A percentile compares a stretch with the other conserved stretches of the same genome.
Conservation (phyloP, 2,329 filamentous ascomycete genomes). For the Orbilia blumenaviensis region DNA sequence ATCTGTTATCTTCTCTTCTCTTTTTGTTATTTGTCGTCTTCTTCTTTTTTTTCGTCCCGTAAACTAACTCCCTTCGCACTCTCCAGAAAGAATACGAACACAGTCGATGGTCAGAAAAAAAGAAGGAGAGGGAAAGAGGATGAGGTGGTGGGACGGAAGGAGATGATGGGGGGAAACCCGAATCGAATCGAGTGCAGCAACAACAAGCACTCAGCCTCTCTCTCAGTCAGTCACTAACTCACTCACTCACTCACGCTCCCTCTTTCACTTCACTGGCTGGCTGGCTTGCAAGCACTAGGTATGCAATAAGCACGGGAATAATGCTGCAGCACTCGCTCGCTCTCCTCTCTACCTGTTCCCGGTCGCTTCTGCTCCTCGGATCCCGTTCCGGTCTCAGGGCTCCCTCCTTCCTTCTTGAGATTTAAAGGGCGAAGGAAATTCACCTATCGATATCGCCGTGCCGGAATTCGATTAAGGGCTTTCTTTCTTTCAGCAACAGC, state of each 20-base stretch:
- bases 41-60: neutral
- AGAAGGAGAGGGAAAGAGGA: neutral
- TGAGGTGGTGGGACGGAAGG: conserved; percentile 13
- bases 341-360: conserved; percentile 9
- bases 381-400: conserved; percentile 18
- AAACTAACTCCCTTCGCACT: conserved; percentile 4
- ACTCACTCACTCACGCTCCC: neutral
- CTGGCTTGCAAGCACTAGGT: too few species aligned
- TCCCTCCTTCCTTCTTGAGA: conserved; percentile 5
- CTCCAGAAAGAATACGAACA: conserved; percentile 9
- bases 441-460: conserved; percentile 20
- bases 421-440: neutral
- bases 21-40: neutral
- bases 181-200: conserved; percentile 8
- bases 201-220: conserved; percentile 22
- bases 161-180: conserved; percentile 28
- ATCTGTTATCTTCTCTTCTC: neutral
- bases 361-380: conserved; percentile 1
- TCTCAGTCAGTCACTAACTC: neutral
- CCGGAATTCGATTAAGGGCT: neutral
- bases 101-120: conserved; percentile 1
- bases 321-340: neutral
- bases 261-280: neutral
- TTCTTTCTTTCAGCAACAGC: neutral
- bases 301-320: too few species aligned